phyloP scores from a whole-genome alignment of 2,329 filamentous ascomycete species.

The Xylaria sp. region DNA sequence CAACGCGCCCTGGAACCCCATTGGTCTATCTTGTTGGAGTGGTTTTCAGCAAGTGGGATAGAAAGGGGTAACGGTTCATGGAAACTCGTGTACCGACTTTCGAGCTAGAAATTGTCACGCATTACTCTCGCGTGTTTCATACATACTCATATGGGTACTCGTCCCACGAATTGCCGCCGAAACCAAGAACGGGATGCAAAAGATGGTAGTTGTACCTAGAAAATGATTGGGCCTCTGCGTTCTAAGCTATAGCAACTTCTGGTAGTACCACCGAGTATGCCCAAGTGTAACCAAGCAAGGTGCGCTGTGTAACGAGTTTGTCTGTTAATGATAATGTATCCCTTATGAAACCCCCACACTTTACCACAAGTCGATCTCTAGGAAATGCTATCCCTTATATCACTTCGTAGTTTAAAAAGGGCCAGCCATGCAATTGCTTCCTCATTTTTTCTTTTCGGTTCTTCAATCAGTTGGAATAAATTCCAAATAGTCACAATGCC shows the following conservation, averaged over 20 bases:
- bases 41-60: too few relatives aligned
- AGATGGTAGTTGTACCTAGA: not conserved
- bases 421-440: not conserved
- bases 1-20: too few relatives aligned
- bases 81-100: not conserved
- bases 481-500: not conserved
- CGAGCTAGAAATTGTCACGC: not conserved
- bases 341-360: not conserved
- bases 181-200: not conserved
- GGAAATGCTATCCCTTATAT: not conserved
- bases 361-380: not conserved
- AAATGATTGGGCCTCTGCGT: not conserved
- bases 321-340: not conserved
- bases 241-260: not conserved
- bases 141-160: not conserved
- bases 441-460: not conserved
- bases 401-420: not conserved
- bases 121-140: not conserved
- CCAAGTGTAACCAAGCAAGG: not conserved
- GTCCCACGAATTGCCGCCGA: too few relatives aligned
- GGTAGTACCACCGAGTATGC: not conserved
- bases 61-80: not conserved
- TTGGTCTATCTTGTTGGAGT: too few relatives aligned
- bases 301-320: not conserved
- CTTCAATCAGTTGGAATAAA: not conserved